Conservation (phyloP, 306 rosid genomes). For the Pterocarpus santalinus region DNA sequence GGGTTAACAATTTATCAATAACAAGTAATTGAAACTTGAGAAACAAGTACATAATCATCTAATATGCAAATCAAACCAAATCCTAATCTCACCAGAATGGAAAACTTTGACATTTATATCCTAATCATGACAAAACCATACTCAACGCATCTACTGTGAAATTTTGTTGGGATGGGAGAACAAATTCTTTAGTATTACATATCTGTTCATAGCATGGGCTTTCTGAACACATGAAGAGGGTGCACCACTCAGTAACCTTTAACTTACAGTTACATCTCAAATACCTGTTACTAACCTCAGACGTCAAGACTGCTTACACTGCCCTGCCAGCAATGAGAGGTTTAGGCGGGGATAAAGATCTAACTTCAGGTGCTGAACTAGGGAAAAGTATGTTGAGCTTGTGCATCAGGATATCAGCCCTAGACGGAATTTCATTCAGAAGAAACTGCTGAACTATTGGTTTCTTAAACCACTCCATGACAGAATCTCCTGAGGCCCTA, state of each 20-base stretch:
- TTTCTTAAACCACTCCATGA: conserved; percentile 97
- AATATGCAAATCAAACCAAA: not conserved
- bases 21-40: no score
- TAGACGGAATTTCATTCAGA: conserved; percentile 85
- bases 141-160: conserved; percentile 4
- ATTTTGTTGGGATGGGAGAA: not conserved
- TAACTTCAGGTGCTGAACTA: conserved; percentile 90
- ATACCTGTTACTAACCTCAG: conserved; percentile 21
- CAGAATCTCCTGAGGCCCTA: conserved; percentile 92
- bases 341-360: conserved; percentile 86
- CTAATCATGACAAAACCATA: conserved; percentile 12
- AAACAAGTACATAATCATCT: no score
- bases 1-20: no score
- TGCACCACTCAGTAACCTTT: conserved; percentile 42
- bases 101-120: not conserved
- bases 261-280: conserved; percentile 30
- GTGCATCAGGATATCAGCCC: conserved; percentile 91
- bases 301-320: conserved; percentile 41
- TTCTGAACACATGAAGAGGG: conserved; percentile 75
- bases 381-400: conserved; percentile 92
- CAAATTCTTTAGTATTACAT: conserved; percentile 37
- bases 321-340: conserved; percentile 65
- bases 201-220: conserved; percentile 61
- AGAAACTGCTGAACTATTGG: conserved; percentile 98
- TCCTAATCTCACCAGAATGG: not conserved